A percentile compares a stretch with the other conserved stretches of the same genome.
Evolutionary conservation across 192 early-diverging fungal genomes (phyloP).

Genomic region (Gigaspora rosea): DNA sequence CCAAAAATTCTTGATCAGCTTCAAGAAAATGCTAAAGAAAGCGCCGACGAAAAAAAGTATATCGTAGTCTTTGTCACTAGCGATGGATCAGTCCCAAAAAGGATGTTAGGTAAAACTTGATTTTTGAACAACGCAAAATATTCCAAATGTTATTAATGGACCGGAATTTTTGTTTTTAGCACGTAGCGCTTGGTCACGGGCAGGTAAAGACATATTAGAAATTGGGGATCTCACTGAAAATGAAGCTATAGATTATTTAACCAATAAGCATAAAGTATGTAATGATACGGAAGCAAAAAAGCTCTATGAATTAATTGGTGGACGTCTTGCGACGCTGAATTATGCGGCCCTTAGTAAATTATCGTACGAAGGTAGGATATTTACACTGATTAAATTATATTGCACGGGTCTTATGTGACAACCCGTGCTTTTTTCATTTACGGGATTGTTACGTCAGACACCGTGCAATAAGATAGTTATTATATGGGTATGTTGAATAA

Average conservation of each 20-base stretch:
- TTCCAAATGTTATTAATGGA: background rate
- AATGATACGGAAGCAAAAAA: constrained; percentile 10
- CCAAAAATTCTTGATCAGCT: constrained; percentile 3
- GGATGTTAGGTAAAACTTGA: constrained; percentile 15
- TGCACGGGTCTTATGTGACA: too few relatives aligned
- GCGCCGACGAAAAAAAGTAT: constrained; percentile 1
- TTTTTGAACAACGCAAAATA: background rate
- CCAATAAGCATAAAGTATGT: constrained; percentile 1
- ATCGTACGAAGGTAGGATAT: background rate
- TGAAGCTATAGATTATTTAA: constrained; percentile 26
- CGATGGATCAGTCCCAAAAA: constrained; percentile 22
- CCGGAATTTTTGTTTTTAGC: background rate
- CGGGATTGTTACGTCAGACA: too few relatives aligned
- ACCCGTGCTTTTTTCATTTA: too few relatives aligned
- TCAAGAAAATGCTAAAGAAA: constrained; percentile 24
- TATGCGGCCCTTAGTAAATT: background rate
- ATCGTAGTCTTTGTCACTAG: constrained; percentile 18
- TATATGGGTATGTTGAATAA: too few relatives aligned
- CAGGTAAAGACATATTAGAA: background rate
- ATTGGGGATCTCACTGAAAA: constrained; percentile 27
- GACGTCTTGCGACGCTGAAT: background rate
- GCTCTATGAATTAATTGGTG: constrained; percentile 17
- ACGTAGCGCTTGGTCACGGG: background rate
- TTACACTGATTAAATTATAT: background rate
- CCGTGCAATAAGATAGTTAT: too few relatives aligned